Evolutionary conservation across 2,329 filamentous ascomycete species (phyloP).

Genomic region (Monosporascus sp.): DNA sequence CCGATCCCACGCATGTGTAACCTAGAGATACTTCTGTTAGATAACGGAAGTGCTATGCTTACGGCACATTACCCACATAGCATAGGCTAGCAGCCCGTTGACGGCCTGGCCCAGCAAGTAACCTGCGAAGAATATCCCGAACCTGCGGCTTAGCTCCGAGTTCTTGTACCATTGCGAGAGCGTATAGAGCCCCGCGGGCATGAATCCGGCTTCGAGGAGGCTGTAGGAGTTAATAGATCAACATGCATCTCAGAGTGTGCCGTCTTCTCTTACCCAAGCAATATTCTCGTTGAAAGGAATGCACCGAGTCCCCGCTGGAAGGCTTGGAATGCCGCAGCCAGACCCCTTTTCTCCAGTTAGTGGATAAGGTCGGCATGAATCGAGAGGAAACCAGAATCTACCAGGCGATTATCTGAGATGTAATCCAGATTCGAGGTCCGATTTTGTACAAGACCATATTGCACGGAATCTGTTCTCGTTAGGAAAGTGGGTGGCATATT

Average conservation of each 20-base stretch:
- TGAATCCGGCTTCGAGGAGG: conserved; percentile 33
- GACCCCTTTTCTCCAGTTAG: conserved; percentile 10
- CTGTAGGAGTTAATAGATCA: conserved; percentile 31
- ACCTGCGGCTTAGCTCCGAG: conserved; percentile 33
- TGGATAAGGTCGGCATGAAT: not conserved
- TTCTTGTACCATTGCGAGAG: conserved; percentile 38
- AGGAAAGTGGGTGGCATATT: conserved; percentile 31
- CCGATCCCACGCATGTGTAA: conserved; percentile 28
- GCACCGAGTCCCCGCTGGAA: conserved; percentile 26
- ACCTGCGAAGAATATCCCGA: conserved; percentile 36
- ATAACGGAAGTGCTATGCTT: not conserved
- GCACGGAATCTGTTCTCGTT: conserved; percentile 32
- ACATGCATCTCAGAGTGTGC: conserved; percentile 26
- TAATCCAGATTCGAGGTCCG: conserved; percentile 42
- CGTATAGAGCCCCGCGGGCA: conserved; percentile 31
- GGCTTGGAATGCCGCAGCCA: conserved; percentile 26
- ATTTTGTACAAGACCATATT: conserved; percentile 42
- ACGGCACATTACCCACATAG: conserved; percentile 27
- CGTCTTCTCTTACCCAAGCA: conserved; percentile 14
- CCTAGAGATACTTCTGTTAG: conserved; percentile 5
- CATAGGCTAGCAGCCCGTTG: conserved; percentile 12
- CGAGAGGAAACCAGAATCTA: conserved; percentile 23
- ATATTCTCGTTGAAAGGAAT: conserved; percentile 13
- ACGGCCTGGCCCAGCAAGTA: conserved; percentile 35
- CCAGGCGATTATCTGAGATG: conserved; percentile 38